Evolutionary conservation across 495 filamentous ascomycete species (phyloP).

Genomic region (Letharia lupina): DNA sequence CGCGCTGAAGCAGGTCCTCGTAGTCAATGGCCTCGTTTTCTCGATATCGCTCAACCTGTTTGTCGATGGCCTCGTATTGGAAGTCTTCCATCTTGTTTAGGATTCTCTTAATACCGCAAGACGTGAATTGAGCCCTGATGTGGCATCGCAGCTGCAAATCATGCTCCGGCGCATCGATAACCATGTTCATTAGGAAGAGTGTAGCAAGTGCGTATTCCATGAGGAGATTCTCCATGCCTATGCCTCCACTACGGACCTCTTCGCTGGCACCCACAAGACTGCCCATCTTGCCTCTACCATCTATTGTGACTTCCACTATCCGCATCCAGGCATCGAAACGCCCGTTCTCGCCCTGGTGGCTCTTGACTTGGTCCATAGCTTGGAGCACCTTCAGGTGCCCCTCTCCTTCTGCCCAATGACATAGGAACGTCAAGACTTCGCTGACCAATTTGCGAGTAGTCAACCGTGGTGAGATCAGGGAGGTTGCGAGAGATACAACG

Average conservation of each 20-base stretch:
- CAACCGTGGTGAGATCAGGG: slow-evolving; percentile 77
- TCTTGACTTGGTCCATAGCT: slow-evolving; percentile 87
- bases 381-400: slow-evolving; percentile 93
- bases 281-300: slow-evolving; percentile 97
- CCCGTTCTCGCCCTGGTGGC: slow-evolving; percentile 82
- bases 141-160: slow-evolving; percentile 89
- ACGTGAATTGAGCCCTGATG: slow-evolving; percentile 91
- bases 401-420: slow-evolving; percentile 89
- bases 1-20: slow-evolving; percentile 89
- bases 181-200: slow-evolving; percentile 91
- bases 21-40: slow-evolving; percentile 96
- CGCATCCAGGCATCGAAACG: slow-evolving; percentile 99
- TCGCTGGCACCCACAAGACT: slow-evolving; percentile 94
- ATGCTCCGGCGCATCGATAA: slow-evolving; percentile 81
- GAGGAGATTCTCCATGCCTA: slow-evolving; percentile 96
- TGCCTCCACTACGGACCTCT: slow-evolving; percentile 91
- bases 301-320: slow-evolving; percentile 92
- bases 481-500: slow-evolving; percentile 78
- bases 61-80: slow-evolving; percentile 97
- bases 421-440: slow-evolving; percentile 92
- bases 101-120: slow-evolving; percentile 91
- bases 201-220: slow-evolving; percentile 99
- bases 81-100: slow-evolving; percentile 96
- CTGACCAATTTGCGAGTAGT: slow-evolving; percentile 92
- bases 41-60: slow-evolving; percentile 90